Evolutionary conservation across 2,329 filamentous ascomycete species (phyloP).

Genomic region (Fusarium acutatum): DNA sequence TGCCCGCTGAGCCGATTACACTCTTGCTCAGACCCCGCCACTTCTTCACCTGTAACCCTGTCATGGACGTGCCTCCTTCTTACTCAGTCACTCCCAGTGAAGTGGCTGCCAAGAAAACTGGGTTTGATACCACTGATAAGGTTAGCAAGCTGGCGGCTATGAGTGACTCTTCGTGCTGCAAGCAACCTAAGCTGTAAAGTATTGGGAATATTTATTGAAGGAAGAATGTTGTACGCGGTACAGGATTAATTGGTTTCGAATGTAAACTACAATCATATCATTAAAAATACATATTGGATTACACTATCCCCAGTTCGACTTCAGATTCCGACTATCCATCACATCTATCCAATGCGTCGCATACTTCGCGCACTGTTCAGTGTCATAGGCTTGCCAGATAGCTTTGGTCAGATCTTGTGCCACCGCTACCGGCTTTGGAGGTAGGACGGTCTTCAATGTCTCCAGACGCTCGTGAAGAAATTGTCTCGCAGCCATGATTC

Average conservation of each 20-base stretch:
- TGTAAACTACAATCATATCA: background rate
- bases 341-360: background rate
- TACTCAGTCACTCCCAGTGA: slow-evolving; percentile 45
- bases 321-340: background rate
- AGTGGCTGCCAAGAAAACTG: slow-evolving; percentile 32
- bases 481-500: background rate
- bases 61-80: slow-evolving; percentile 77
- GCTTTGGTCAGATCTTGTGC: background rate
- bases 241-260: background rate
- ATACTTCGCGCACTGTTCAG: background rate
- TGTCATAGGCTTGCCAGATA: background rate
- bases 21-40: slow-evolving; percentile 80
- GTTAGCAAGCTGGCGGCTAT: slow-evolving; percentile 36
- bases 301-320: background rate
- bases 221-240: background rate
- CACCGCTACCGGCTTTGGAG: background rate
- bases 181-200: background rate
- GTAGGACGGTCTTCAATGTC: background rate
- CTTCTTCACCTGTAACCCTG: slow-evolving; percentile 84
- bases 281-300: background rate
- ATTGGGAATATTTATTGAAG: background rate
- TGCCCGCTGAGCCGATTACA: slow-evolving; percentile 88
- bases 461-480: background rate
- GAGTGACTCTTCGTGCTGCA: background rate
- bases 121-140: slow-evolving; percentile 30